These are phyloP conservation scores for Eucalyptus victrix DNA, from an alignment of 345 rosid species.

Conservation along the genomic window DNA sequence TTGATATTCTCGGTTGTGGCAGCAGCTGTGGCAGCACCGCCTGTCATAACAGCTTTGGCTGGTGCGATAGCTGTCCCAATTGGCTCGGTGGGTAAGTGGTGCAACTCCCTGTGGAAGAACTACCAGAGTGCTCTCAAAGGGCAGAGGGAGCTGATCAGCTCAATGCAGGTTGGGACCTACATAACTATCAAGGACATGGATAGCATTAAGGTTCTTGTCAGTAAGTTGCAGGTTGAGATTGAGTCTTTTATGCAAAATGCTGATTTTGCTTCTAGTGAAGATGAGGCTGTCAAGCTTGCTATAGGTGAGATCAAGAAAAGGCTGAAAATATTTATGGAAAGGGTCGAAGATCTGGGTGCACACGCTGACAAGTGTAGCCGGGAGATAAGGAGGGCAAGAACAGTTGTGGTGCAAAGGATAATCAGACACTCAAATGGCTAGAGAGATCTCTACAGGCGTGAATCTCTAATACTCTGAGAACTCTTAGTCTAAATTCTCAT, in stretches of 20 bases:
- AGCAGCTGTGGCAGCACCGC: slow-evolving; percentile 77
- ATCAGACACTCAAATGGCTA: slow-evolving; percentile 21
- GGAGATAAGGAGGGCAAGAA: slow-evolving; percentile 66
- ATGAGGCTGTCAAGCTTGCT: slow-evolving; percentile 33
- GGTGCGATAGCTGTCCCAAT: slow-evolving; percentile 62
- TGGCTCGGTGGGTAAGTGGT: slow-evolving; percentile 78
- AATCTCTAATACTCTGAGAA: neutral
- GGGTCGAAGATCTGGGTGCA: slow-evolving; percentile 42
- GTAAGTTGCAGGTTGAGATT: slow-evolving; percentile 37
- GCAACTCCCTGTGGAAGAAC: slow-evolving; percentile 43
- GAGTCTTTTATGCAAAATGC: slow-evolving; percentile 41
- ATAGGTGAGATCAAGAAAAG: slow-evolving; percentile 81
- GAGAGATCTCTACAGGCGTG: neutral
- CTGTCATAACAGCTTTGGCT: slow-evolving; percentile 51
- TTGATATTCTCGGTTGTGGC: slow-evolving; percentile 83
- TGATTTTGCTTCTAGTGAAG: slow-evolving; percentile 47
- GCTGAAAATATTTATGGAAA: slow-evolving; percentile 37
- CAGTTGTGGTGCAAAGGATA: slow-evolving; percentile 53
- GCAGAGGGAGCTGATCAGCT: slow-evolving; percentile 32
- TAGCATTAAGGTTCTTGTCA: slow-evolving; percentile 38
- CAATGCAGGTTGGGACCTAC: slow-evolving; percentile 34
- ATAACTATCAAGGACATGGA: slow-evolving; percentile 64
- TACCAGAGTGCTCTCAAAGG: slow-evolving; percentile 48
- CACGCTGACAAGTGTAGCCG: slow-evolving; percentile 61
- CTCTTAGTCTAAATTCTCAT: neutral